A percentile compares a stretch with the other conserved stretches of the same genome.
Evolutionary conservation across 83 land plant genomes (phyloP).

Genomic region (Diphasiastrum complanatum): DNA sequence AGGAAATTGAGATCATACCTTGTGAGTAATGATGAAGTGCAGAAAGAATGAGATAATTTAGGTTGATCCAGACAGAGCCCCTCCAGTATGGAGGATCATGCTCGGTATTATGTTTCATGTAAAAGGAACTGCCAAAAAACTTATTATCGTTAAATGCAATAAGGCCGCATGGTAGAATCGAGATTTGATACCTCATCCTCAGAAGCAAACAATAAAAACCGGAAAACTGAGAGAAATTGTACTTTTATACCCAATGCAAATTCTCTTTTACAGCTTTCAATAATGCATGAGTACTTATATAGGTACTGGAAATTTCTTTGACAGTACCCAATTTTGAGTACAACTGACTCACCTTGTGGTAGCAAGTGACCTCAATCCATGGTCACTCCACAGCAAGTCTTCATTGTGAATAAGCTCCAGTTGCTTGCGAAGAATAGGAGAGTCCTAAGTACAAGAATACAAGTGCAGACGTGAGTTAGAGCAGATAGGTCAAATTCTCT

Average conservation of each 20-base stretch:
- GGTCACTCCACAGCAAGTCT: slow-evolving; percentile 75
- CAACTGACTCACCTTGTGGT: slow-evolving; percentile 59
- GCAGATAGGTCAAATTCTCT: background rate
- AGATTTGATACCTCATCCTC: too few relatives aligned
- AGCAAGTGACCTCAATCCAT: slow-evolving; percentile 86
- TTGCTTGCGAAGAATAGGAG: slow-evolving; percentile 64
- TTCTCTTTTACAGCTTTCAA: background rate
- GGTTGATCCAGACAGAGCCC: slow-evolving; percentile 98
- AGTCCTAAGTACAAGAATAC: slow-evolving; percentile 45
- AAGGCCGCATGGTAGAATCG: too few relatives aligned
- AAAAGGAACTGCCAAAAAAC: slow-evolving; percentile 61
- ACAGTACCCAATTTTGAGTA: background rate
- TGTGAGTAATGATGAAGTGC: slow-evolving; percentile 71
- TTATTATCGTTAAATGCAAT: too few relatives aligned
- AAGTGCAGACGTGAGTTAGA: background rate
- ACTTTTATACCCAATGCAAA: background rate
- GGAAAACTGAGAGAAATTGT: background rate
- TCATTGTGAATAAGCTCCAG: slow-evolving; percentile 60
- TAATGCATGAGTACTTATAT: background rate
- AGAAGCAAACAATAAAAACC: too few relatives aligned
- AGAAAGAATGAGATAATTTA: slow-evolving; percentile 84
- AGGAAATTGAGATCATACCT: slow-evolving; percentile 35
- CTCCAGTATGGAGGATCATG: slow-evolving; percentile 99
- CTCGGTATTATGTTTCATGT: slow-evolving; percentile 94
- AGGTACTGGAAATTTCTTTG: background rate